phyloP scores from a whole-genome alignment of 768 basidiomycete genomes.

The Rhizopogon vesiculosus region DNA sequence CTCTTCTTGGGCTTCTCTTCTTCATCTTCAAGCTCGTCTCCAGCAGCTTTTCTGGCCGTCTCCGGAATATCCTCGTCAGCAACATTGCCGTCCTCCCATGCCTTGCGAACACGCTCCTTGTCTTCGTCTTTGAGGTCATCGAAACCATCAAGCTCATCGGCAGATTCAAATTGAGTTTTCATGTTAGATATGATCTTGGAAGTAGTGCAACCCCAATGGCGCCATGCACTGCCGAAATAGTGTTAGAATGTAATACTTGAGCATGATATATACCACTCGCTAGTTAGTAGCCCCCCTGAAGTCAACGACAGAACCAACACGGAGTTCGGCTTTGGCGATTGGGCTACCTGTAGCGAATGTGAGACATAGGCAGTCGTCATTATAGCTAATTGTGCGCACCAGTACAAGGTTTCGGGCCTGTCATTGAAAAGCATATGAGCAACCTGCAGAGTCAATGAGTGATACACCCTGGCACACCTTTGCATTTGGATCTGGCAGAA shows the following conservation, averaged over 20 bases:
- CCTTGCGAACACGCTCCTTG: constrained; percentile 62
- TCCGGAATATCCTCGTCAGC: constrained; percentile 82
- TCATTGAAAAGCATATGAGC: constrained; percentile 16
- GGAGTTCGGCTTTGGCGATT: constrained; percentile 68
- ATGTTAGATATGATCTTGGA: constrained; percentile 64
- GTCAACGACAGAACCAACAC: constrained; percentile 74
- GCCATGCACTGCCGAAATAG: constrained; percentile 53
- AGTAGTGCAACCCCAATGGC: constrained; percentile 90
- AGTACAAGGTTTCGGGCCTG: constrained; percentile 74
- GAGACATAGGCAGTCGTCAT: constrained; percentile 1
- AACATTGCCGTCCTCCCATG: constrained; percentile 75
- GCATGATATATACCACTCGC: constrained; percentile 33
- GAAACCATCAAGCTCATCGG: constrained; percentile 80
- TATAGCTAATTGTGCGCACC: constrained; percentile 36
- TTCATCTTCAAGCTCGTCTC: constrained; percentile 38
- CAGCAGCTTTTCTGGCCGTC: constrained; percentile 56
- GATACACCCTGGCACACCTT: constrained; percentile 2
- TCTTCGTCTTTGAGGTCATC: constrained; percentile 69
- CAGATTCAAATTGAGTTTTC: constrained; percentile 52
- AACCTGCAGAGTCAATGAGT: constrained; percentile 18
- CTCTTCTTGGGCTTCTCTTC: constrained; percentile 55
- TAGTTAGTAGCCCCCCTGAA: constrained; percentile 64
- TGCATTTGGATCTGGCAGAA: constrained; percentile 44
- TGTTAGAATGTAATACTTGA: neutral
- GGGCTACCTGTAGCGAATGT: constrained; percentile 46